Evolutionary conservation across 1,139 yeast genomes (phyloP).

Genomic region (Saccharomyces hybrid): DNA sequence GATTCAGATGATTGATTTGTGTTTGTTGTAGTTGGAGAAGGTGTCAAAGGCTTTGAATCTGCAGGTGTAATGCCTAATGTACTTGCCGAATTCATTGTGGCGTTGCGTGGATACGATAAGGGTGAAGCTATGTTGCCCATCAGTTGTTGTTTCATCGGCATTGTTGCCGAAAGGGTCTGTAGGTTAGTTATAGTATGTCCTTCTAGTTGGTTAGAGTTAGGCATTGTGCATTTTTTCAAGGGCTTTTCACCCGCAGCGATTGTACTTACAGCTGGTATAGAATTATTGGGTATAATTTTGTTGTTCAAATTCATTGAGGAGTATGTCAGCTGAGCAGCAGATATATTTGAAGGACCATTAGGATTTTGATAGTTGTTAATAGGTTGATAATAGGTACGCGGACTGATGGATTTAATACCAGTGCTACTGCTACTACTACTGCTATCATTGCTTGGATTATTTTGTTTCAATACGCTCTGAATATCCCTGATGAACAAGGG

Average conservation of each 20-base stretch:
- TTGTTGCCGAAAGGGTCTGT: not conserved
- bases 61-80: not conserved
- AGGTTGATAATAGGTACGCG: not conserved
- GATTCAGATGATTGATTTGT: not conserved
- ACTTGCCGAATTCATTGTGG: not conserved
- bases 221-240: not conserved
- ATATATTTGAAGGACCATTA: not conserved
- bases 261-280: not conserved
- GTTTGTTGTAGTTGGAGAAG: not conserved
- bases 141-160: not conserved
- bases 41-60: not conserved
- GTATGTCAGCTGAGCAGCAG: not conserved
- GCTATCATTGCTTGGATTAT: conserved; percentile 16
- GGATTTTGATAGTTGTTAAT: not conserved
- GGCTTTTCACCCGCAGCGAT: not conserved
- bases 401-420: not conserved
- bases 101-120: not conserved
- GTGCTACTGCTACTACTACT: not conserved
- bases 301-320: not conserved
- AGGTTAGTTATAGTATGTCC: not conserved
- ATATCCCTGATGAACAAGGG: conserved; percentile 87
- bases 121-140: not conserved
- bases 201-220: not conserved
- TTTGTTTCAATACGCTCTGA: conserved; percentile 51
- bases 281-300: not conserved